Evolutionary conservation across 2,329 filamentous ascomycete species (phyloP).

Genomic region (Xylariaceae sp.): DNA sequence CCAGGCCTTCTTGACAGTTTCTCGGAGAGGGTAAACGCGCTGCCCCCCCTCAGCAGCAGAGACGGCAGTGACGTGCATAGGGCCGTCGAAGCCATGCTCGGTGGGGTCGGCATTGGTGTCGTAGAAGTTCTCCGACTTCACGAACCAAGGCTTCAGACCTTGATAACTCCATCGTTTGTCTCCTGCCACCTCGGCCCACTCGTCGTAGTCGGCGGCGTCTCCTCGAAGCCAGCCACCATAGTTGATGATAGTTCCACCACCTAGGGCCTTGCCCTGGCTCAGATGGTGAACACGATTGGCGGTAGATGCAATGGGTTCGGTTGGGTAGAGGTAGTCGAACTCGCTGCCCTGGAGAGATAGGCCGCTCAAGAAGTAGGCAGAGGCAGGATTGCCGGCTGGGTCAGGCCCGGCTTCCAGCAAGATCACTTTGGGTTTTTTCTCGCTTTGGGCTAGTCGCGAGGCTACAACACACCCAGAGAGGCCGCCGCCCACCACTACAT

Average conservation of each 20-base stretch:
- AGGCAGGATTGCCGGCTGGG: constrained; percentile 19
- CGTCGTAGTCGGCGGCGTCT: constrained; percentile 27
- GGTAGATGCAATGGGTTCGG: constrained; percentile 19
- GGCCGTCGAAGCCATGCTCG: constrained; percentile 29
- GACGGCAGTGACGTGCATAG: constrained; percentile 25
- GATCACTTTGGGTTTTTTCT: constrained; percentile 19
- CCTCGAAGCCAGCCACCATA: constrained; percentile 27
- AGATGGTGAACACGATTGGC: constrained; percentile 17
- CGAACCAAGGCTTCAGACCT: constrained; percentile 45
- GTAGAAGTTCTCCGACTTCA: constrained; percentile 33
- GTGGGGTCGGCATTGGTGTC: constrained; percentile 28
- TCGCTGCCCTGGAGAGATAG: constrained; percentile 22
- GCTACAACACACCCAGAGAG: constrained; percentile 25
- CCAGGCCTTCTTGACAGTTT: constrained; percentile 32
- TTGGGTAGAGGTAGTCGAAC: constrained; percentile 24
- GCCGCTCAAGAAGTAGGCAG: constrained; percentile 20
- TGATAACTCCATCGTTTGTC: constrained; percentile 42
- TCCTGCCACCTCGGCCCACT: constrained; percentile 20
- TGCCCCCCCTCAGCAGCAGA: constrained; percentile 18
- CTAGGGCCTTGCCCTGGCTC: constrained; percentile 24
- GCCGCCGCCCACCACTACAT: constrained; percentile 28
- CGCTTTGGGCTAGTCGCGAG: constrained; percentile 23
- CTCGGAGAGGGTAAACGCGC: constrained; percentile 35
- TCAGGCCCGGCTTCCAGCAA: constrained; percentile 27
- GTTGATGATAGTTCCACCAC: constrained; percentile 27